Evolutionary conservation across 2,329 filamentous ascomycete genomes (phyloP).

Genomic region (Sporothrix curviconia): DNA sequence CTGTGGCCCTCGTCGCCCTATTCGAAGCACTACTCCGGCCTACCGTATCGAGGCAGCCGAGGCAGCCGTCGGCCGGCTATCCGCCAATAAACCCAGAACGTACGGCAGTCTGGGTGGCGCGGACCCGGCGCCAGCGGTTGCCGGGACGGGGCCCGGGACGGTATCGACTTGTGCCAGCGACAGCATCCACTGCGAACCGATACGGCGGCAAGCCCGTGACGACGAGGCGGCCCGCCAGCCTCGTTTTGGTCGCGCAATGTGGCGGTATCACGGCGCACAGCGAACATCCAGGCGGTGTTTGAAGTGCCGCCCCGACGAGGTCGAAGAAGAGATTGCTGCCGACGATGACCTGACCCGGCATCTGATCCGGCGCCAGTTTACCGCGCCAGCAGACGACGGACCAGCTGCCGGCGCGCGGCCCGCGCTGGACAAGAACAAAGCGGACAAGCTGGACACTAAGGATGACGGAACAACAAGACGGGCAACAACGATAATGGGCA

Average conservation of each 20-base stretch:
- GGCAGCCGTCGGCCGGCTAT: background rate
- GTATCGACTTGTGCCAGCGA: too few species aligned
- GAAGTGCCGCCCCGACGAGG: slow-evolving; percentile 59
- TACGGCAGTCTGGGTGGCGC: too few species aligned
- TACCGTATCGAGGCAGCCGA: background rate
- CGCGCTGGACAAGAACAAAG: background rate
- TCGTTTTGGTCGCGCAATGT: slow-evolving; percentile 63
- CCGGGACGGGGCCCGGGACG: too few species aligned
- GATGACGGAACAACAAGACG: background rate
- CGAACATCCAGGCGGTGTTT: slow-evolving; percentile 66
- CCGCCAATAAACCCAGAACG: too few species aligned
- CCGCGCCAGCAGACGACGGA: slow-evolving; percentile 37
- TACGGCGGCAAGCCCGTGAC: too few species aligned
- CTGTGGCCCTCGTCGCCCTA: slow-evolving; percentile 48
- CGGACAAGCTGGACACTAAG: background rate
- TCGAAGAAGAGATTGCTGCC: slow-evolving; percentile 50
- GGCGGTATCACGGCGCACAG: slow-evolving; percentile 63
- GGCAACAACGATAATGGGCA: too few species aligned
- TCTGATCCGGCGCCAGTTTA: slow-evolving; percentile 52
- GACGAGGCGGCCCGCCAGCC: slow-evolving; percentile 5
- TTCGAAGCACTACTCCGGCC: slow-evolving; percentile 16
- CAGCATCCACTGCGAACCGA: too few species aligned
- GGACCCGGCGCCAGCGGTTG: too few species aligned
- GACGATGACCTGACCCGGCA: slow-evolving; percentile 54
- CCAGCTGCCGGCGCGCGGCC: background rate